phyloP scores from a whole-genome alignment of 169 alveolate species.

The Cryptosporidium bovis region DNA sequence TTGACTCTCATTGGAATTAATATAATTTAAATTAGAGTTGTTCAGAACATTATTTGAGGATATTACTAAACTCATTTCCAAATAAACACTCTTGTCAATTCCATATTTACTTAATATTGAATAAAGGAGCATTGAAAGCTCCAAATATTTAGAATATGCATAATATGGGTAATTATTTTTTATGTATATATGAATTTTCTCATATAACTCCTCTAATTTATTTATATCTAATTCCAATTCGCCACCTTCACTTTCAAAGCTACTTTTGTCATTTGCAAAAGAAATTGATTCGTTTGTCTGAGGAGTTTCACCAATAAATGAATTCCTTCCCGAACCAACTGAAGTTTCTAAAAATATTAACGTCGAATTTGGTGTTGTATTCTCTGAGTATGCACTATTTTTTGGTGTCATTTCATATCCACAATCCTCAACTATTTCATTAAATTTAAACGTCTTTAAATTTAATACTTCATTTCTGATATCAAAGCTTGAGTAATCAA shows the following conservation, averaged over 20 bases:
- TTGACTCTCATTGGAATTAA: too few relatives aligned
- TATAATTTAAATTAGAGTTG: not conserved
- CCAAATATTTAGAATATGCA: slow-evolving; percentile 46
- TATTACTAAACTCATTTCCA: slow-evolving; percentile 33
- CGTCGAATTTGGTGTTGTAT: not conserved
- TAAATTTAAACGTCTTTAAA: slow-evolving; percentile 14
- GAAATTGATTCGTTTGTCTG: not conserved
- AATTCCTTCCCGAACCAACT: slow-evolving; percentile 1
- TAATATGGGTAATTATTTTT: slow-evolving; percentile 17
- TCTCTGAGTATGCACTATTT: not conserved
- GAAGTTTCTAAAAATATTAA: slow-evolving; percentile 2
- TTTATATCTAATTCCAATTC: slow-evolving; percentile 23
- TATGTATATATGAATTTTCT: slow-evolving; percentile 1
- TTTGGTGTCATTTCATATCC: not conserved
- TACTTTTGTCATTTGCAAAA: not conserved
- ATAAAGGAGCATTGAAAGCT: slow-evolving; percentile 13
- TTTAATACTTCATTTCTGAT: not conserved
- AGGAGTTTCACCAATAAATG: slow-evolving; percentile 7
- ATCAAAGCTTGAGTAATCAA: too few relatives aligned
- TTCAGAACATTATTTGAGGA: not conserved
- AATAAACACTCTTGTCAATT: slow-evolving; percentile 1
- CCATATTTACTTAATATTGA: slow-evolving; percentile 8
- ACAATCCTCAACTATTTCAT: not conserved
- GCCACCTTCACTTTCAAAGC: not conserved
- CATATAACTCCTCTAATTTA: slow-evolving; percentile 6